Evolutionary conservation across 2,329 filamentous ascomycete species (phyloP).

Genomic region (Pyricularia sp.): DNA sequence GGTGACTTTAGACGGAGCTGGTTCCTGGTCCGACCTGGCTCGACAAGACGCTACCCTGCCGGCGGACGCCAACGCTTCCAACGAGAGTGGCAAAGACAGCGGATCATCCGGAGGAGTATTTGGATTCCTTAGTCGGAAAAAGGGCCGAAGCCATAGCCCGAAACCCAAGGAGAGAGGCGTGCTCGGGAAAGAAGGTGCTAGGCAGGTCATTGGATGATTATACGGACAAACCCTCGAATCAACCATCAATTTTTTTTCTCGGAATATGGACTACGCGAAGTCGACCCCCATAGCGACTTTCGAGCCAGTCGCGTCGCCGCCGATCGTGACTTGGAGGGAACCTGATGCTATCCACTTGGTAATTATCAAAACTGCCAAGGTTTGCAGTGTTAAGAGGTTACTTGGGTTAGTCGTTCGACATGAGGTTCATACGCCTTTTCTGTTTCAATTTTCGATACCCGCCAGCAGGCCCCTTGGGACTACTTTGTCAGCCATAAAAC

Average conservation of each 20-base stretch:
- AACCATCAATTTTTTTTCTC: background rate
- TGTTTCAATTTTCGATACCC: background rate
- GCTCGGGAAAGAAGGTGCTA: constrained; percentile 86
- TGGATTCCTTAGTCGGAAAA: constrained; percentile 82
- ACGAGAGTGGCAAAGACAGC: constrained; percentile 40
- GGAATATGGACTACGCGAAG: background rate
- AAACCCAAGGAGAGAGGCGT: constrained; percentile 93
- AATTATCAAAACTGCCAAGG: background rate
- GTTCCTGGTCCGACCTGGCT: constrained; percentile 86
- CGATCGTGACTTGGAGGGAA: background rate
- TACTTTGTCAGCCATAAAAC: background rate
- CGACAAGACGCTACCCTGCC: constrained; percentile 71
- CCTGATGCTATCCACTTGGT: background rate
- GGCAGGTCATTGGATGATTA: constrained; percentile 63
- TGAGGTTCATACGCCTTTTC: background rate
- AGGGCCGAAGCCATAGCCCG: constrained; percentile 80
- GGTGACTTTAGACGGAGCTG: constrained; percentile 80
- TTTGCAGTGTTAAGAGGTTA: background rate
- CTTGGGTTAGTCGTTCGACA: background rate
- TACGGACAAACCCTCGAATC: background rate
- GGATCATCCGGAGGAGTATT: constrained; percentile 72
- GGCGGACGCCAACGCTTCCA: constrained; percentile 49
- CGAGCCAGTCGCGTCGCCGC: background rate
- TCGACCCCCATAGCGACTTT: background rate
- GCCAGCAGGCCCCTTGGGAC: background rate